Percentiles rank a stretch among this genome's conserved stretches.
phyloP scores from a whole-genome alignment of 108 stramenopile species.

The Discostella stelligeroides region DNA sequence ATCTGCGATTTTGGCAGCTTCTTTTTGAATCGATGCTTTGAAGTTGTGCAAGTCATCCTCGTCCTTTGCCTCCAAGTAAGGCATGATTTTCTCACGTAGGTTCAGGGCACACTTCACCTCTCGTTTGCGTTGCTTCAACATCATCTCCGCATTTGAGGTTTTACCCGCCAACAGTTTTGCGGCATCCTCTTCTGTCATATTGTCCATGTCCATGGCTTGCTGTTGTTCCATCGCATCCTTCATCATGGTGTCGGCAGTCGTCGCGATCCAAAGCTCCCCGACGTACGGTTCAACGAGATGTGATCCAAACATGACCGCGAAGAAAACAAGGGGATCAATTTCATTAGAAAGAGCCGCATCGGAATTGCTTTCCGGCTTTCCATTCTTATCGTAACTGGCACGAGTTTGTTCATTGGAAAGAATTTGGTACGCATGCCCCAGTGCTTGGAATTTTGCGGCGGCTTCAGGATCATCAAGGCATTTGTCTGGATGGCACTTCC shows the following conservation, averaged over 20 bases:
- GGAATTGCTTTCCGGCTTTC: conserved; percentile 53
- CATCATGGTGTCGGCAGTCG: conserved; percentile 75
- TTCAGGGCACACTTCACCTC: conserved; percentile 75
- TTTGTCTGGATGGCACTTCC: conserved; percentile 89
- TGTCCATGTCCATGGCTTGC: conserved; percentile 44
- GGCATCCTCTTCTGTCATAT: conserved; percentile 62
- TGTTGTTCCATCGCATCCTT: conserved; percentile 66
- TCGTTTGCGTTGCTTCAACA: conserved; percentile 73
- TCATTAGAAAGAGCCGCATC: conserved; percentile 60
- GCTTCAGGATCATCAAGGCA: conserved; percentile 87
- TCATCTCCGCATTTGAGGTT: conserved; percentile 35
- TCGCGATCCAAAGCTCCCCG: conserved; percentile 88
- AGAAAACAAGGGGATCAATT: conserved; percentile 87
- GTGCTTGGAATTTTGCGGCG: conserved; percentile 81
- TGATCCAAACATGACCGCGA: conserved; percentile 89
- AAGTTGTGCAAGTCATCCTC: conserved; percentile 53
- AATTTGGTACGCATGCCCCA: conserved; percentile 92
- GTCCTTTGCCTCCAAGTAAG: conserved; percentile 61
- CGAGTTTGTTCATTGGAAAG: conserved; percentile 81
- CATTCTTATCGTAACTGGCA: conserved; percentile 87
- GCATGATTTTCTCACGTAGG: conserved; percentile 61
- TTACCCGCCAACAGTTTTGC: conserved; percentile 37
- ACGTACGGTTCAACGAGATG: conserved; percentile 82
- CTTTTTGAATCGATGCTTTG: conserved; percentile 40
- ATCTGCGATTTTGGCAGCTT: conserved; percentile 76